Percentiles rank a stretch among this genome's conserved stretches.
These are phyloP conservation scores for Chenopodium berlandieri DNA, from an alignment of 148 eudicot genomes.

Conservation along the genomic window DNA sequence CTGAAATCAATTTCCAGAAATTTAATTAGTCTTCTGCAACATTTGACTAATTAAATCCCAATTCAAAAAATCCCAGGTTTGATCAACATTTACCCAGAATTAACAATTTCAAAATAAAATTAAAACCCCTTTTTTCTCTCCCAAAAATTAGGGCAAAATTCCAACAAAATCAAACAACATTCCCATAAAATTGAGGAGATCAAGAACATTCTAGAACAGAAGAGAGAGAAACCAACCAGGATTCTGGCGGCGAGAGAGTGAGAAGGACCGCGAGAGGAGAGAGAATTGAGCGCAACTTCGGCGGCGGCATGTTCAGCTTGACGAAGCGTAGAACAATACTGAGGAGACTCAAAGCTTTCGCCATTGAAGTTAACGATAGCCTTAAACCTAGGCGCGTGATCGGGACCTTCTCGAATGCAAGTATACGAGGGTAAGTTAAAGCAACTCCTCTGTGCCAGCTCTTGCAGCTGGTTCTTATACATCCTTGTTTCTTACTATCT, in stretches of 20 bases:
- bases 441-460: conserved; percentile 94
- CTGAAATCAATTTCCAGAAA: not conserved
- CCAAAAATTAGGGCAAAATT: not conserved
- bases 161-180: conserved; percentile 6
- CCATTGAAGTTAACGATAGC: conserved; percentile 79
- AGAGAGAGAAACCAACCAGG: conserved; percentile 44
- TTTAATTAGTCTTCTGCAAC: not conserved
- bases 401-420: conserved; percentile 81
- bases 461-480: conserved; percentile 95
- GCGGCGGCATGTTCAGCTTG: conserved; percentile 93
- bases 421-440: conserved; percentile 75
- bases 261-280: conserved; percentile 68
- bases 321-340: conserved; percentile 69
- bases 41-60: not conserved
- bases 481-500: conserved; percentile 37
- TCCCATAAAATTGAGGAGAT: not conserved
- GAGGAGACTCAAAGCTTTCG: conserved; percentile 77
- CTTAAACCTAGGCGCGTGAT: conserved; percentile 89
- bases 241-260: conserved; percentile 82
- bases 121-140: too few relatives aligned
- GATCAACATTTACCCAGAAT: not conserved
- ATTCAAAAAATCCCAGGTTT: not conserved
- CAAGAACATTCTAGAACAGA: conserved; percentile 2
- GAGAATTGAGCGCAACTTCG: conserved; percentile 72
- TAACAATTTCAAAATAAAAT: too few relatives aligned